Base-by-base conservation (phyloP, 2,329 filamentous ascomycete genomes). In the Orbilia oligospora region DNA sequence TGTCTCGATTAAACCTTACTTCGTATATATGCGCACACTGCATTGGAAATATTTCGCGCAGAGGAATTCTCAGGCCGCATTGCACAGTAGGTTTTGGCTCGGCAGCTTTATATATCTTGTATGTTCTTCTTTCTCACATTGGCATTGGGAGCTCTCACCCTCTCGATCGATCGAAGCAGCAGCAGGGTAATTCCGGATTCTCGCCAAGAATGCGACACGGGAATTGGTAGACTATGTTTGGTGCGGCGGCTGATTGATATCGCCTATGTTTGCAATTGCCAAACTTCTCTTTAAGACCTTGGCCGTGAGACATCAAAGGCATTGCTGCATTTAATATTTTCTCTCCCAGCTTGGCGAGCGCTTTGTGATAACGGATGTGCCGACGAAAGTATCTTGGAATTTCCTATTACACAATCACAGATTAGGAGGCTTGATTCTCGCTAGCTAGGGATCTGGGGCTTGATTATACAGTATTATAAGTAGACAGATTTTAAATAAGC, bases 261-360 rank as follows among this genome's bases (percentile, higher is more conserved):
- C 63, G 70, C 61, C 27, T 30, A n/a, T n/a, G 27, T 30, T 30
- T 30, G 27, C 27, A 30, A 30, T n/a, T n/a, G n/a, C 27, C 27
- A 30, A 30, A 30, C 3, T 30, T 3, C 3, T 30, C 27, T 30
- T 30, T 6, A 30, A 30, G 46, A 51, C 14, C 58, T 71, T 65
- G 56, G 69, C 24, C 12, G 24, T 38, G 53, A 48, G 12, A 55
- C 14, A 30, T 33, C 49, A 24, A 30, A 30, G 27, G 12, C 49
- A 36, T 38, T 49, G 70, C 16, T 65, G 51, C 36, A 73, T 63
- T n/a, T n/a, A n/a, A n/a, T n/a, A n/a, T n/a, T 51, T 66, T 63
- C 61, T 51, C 36, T 63, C 63, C 38, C 70, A n/a, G n/a, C n/a
- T 67, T 67, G 63, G 51, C 61, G 20, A 30, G 16, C 58, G 49